These are phyloP conservation scores for Cryptosporidium tyzzeri DNA, from an alignment of 169 alveolate genomes.

Conservation along the genomic window DNA sequence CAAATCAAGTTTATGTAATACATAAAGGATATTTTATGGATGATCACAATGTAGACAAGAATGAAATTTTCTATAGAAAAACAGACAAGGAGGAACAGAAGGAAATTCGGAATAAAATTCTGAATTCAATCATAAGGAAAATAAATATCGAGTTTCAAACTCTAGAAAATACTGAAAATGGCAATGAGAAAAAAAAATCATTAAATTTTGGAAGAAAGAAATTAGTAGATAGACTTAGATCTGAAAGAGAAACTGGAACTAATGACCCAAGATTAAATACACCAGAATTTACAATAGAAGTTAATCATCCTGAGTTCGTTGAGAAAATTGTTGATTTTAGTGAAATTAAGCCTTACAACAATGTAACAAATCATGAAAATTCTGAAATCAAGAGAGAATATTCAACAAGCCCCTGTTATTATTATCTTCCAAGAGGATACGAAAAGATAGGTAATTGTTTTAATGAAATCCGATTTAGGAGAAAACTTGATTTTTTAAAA, in stretches of 20 bases:
- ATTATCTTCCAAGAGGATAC: slow-evolving; percentile 58
- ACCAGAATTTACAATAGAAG: slow-evolving; percentile 42
- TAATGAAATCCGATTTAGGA: slow-evolving; percentile 39
- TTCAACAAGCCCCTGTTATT: slow-evolving; percentile 15
- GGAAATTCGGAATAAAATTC: not conserved
- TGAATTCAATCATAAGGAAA: slow-evolving; percentile 8
- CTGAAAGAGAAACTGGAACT: slow-evolving; percentile 21
- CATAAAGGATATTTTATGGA: slow-evolving; percentile 29
- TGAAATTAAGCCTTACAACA: slow-evolving; percentile 26
- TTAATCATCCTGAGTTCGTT: slow-evolving; percentile 7
- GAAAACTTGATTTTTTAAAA: not conserved
- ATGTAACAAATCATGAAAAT: slow-evolving; percentile 37
- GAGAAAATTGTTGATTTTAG: slow-evolving; percentile 18
- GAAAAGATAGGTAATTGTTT: slow-evolving; percentile 26
- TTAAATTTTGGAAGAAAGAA: not conserved
- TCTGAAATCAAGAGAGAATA: not conserved
- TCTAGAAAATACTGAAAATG: slow-evolving; percentile 7
- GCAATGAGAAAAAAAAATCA: not conserved
- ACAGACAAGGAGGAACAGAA: slow-evolving; percentile 5
- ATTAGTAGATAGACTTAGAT: slow-evolving; percentile 24
- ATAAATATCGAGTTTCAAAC: slow-evolving; percentile 13
- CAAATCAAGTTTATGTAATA: slow-evolving; percentile 26
- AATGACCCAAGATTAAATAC: slow-evolving; percentile 67
- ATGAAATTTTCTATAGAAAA: slow-evolving; percentile 1
- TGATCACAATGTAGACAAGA: not conserved